phyloP scores from a whole-genome alignment of 1,284 basidiomycete genomes.

The Earliella scabrosa region DNA sequence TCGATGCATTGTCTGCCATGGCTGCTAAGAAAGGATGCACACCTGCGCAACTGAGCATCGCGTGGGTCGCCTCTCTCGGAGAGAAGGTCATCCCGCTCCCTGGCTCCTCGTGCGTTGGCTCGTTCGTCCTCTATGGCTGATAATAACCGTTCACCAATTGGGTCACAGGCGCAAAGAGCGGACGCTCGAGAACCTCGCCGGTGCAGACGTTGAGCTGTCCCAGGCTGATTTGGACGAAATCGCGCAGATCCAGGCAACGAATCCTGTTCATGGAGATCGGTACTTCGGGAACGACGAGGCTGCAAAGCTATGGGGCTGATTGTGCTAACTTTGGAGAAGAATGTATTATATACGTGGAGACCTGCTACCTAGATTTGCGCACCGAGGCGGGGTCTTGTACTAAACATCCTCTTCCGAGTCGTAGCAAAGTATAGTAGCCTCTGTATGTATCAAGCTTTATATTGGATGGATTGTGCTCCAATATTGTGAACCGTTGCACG shows the following conservation, averaged over 20 bases:
- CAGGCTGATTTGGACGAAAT: slow-evolving; percentile 44
- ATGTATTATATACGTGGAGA: too few relatives aligned
- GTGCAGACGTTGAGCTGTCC: slow-evolving; percentile 46
- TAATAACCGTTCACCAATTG: too few relatives aligned
- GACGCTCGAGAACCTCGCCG: slow-evolving; percentile 48
- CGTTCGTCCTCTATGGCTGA: neutral
- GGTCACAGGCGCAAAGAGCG: slow-evolving; percentile 40
- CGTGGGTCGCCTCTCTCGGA: slow-evolving; percentile 57
- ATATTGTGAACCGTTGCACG: too few relatives aligned
- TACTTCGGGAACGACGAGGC: slow-evolving; percentile 27
- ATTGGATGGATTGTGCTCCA: too few relatives aligned
- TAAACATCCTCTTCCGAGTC: too few relatives aligned
- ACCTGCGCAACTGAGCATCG: slow-evolving; percentile 60
- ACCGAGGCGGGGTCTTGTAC: too few relatives aligned
- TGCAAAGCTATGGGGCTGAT: slow-evolving; percentile 32
- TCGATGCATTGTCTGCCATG: slow-evolving; percentile 28
- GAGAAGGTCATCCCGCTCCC: slow-evolving; percentile 57
- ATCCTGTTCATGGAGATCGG: slow-evolving; percentile 32
- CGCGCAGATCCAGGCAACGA: slow-evolving; percentile 25
- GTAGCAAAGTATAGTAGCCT: too few relatives aligned
- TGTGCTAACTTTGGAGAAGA: too few relatives aligned
- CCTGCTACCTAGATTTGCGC: too few relatives aligned
- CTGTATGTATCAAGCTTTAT: too few relatives aligned
- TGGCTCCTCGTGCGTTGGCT: slow-evolving; percentile 47
- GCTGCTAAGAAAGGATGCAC: slow-evolving; percentile 53